Evolutionary conservation across 2,329 filamentous ascomycete species (phyloP), one percentile per base, ranked within the genome.

Genomic region (Pseudopyrenochaeta lycopersici): DNA sequence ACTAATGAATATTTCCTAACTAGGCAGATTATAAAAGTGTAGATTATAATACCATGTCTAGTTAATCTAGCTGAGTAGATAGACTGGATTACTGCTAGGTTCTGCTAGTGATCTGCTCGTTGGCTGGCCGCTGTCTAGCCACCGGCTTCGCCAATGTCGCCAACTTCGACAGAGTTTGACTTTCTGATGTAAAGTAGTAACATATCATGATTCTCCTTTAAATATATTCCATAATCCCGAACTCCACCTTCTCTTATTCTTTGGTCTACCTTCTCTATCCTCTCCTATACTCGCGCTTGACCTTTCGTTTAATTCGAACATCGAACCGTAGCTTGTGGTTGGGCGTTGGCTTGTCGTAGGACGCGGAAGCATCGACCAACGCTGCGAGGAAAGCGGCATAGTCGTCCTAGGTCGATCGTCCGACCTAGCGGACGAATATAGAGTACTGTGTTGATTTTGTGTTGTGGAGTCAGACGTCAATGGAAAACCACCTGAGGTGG

Each of bases 141-240:
- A n/a, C n/a, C n/a, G n/a, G n/a, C n/a, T n/a, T n/a, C n/a, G n/a
- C n/a, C n/a, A n/a, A n/a, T n/a, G n/a, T n/a, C n/a, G n/a, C n/a
- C n/a, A n/a, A n/a, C n/a, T n/a, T n/a, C n/a, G n/a, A n/a, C n/a
- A n/a, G n/a, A n/a, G n/a, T n/a, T n/a, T n/a, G n/a, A n/a, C n/a
- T n/a, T n/a, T n/a, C n/a, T n/a, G n/a, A n/a, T n/a, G n/a, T n/a
- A n/a, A n/a, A n/a, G n/a, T n/a, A n/a, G n/a, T n/a, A n/a, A n/a
- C n/a, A n/a, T n/a, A n/a, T n/a, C n/a, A n/a, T n/a, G n/a, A n/a
- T n/a, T n/a, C n/a, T n/a, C n/a, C 41, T 33, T 57, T 50, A n/a
- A 70, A 69, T 43, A 69, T 44, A 49, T 53, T 64, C 38, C 53
- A 59, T 43, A 70, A 21, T 9, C 66, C 58, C 1, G 54, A 58